Conservation (phyloP, 2,329 filamentous ascomycete genomes). For the Trichoderma simmonsii region DNA sequence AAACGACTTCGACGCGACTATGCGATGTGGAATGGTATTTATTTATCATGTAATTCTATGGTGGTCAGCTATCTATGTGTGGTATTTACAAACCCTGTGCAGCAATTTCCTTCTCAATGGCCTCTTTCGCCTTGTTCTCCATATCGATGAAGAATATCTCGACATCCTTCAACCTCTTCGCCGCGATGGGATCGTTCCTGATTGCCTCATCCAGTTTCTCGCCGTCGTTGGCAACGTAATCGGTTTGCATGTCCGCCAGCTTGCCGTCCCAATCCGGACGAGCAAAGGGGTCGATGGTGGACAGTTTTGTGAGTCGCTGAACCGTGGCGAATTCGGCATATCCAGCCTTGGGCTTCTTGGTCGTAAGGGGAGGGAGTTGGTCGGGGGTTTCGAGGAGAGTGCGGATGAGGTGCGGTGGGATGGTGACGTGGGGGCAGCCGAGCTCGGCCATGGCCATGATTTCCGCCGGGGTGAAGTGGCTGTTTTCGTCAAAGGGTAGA, state of each 20-base stretch:
- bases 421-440: slow-evolving; percentile 24
- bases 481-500: background rate
- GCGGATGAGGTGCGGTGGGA: slow-evolving; percentile 18
- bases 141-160: slow-evolving; percentile 36
- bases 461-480: slow-evolving; percentile 21
- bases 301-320: slow-evolving; percentile 31
- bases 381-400: slow-evolving; percentile 22
- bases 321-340: slow-evolving; percentile 27
- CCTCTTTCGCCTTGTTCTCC: slow-evolving; percentile 33
- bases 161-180: slow-evolving; percentile 33
- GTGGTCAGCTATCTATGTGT: background rate
- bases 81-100: background rate
- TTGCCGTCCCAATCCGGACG: slow-evolving; percentile 36
- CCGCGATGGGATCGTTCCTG: slow-evolving; percentile 32
- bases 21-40: background rate
- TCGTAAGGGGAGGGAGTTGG: background rate
- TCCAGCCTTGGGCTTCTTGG: slow-evolving; percentile 5
- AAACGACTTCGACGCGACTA: background rate
- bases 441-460: slow-evolving; percentile 23
- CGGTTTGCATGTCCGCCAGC: slow-evolving; percentile 37
- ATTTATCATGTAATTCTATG: background rate
- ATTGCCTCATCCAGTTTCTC: slow-evolving; percentile 30
- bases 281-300: slow-evolving; percentile 38
- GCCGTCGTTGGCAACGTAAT: slow-evolving; percentile 45
- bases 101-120: slow-evolving; percentile 21